phyloP scores from a whole-genome alignment of 2,329 filamentous ascomycete genomes.

The Didymella arachidicola region DNA sequence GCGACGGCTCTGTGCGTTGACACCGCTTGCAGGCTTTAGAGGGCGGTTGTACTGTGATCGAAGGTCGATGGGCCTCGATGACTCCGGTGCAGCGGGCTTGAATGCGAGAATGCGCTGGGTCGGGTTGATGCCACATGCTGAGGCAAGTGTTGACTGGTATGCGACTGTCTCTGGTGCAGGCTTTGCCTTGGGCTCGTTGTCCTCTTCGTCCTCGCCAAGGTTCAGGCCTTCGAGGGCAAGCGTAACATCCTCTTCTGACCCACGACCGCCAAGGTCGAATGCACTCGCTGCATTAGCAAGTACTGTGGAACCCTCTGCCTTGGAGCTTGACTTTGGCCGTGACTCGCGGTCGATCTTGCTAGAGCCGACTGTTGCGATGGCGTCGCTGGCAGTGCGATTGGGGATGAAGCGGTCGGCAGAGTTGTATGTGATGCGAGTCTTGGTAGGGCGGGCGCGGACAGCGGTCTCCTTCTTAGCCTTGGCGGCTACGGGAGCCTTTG shows the following conservation, averaged over 20 bases:
- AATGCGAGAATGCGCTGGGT: slow-evolving; percentile 97
- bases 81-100: slow-evolving; percentile 98
- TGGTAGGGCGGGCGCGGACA: slow-evolving; percentile 46
- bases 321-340: slow-evolving; percentile 73
- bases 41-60: slow-evolving; percentile 98
- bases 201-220: slow-evolving; percentile 74
- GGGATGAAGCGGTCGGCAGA: slow-evolving; percentile 94
- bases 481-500: slow-evolving; percentile 60
- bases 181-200: slow-evolving; percentile 70
- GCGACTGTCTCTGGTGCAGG: slow-evolving; percentile 87
- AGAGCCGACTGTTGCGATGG: slow-evolving; percentile 79
- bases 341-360: slow-evolving; percentile 74
- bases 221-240: slow-evolving; percentile 79
- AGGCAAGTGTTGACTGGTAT: slow-evolving; percentile 89
- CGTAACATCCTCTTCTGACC: slow-evolving; percentile 75
- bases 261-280: slow-evolving; percentile 68
- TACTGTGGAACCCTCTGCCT: slow-evolving; percentile 74
- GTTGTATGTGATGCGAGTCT: slow-evolving; percentile 62
- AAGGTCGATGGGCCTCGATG: slow-evolving; percentile 96
- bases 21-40: slow-evolving; percentile 76
- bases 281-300: slow-evolving; percentile 76
- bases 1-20: slow-evolving; percentile 85
- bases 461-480: slow-evolving; percentile 48
- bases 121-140: slow-evolving; percentile 88
- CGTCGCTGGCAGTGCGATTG: slow-evolving; percentile 89